Base-by-base conservation (phyloP, 2,329 filamentous ascomycete genomes). In the Penicillium sumatraense region DNA sequence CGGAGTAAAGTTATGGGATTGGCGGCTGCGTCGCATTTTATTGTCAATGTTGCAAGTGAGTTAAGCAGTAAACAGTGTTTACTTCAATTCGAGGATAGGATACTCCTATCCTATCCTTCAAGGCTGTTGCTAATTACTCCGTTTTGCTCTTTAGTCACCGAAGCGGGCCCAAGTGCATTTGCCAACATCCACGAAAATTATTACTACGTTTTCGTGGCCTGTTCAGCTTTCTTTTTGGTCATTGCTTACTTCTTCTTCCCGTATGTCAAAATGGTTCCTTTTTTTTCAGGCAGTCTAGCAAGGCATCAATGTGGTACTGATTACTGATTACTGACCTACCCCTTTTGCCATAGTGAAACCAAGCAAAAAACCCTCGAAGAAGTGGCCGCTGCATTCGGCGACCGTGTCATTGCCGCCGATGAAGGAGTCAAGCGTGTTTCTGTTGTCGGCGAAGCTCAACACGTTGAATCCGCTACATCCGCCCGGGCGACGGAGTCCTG, bases 201-300 rank as follows among this genome's bases (percentile, higher is more conserved):
- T 66, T 85, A 85, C 66, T 85, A 85, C 56, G 82, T 85, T 16
- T 85, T 85, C 56, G 81, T 84, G 2, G 78, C 62, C 5, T 85
- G 82, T 60, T 79, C 79, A 2, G 23, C 71, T 1, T 78, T 84
- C 69, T 85, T 83, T 69, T 63, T 84, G 0, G 67, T 76, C 2
- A 58, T 84, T 21, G 81, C 79, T 0, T 85, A 81, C 64, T 75
- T 83, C 48, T 84, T 79, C 64, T 85, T 83, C 68, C 82, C 82
- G 69, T 80, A 68, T 63, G 75, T 71, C 21, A 11, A 4, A 5
- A 29, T 20, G 21, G 11, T 40, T 45, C 4, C 29, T 10, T 40
- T 14, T 24, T 44, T 14, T 7, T 13, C 18, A 46, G 24, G 24
- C 42, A 31, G 6, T 16, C 14, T 6, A 46, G 42, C 14, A 14